Evolutionary conservation across 129 eudicot species (phyloP), one percentile per base, ranked within the genome.

Genomic region (Glebionis coronaria): DNA sequence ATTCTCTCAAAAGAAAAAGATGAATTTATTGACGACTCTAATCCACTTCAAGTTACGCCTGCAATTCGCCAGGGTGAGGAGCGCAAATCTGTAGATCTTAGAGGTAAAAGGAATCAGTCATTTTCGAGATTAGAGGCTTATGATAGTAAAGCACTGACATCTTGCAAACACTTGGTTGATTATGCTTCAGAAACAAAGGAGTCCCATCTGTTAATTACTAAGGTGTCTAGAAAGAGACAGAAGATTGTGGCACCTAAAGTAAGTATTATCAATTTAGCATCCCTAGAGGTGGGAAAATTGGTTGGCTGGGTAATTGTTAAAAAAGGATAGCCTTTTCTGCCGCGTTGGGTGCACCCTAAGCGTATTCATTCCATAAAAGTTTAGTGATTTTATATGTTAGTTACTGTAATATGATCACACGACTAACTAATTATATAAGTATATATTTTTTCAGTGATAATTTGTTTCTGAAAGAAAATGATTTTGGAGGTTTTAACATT

Each of bases 161-260:
- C 69, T 23, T 87, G 74, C 61, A 82, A 80, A 80, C 69, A 50
- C 53, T 74, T 68, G 51, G 76, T 67, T 71, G 61, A 44, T 53
- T 80, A 83, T 63, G 66, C 65, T 66, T 74, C 78, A 61, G 95
- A 85, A 67, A 65, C 67, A 14, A 77, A 67, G 79, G 94, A 83
- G 55, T 46, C 72, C 44, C 81, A 70, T 69, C 90, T 77, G 50
- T 59, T 84, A 44, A 65, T 42, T 66, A 46, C 85, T 20, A 85
- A 82, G 59, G 69, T 58, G 15, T 38, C 81, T 38, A 89, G 84
- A 60, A 93, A 73, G 66, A 89, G 87, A 61, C 92, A 72, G 59
- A 93, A 82, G 75, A 67, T 72, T 21, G 21, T 67, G 54, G 80
- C 81, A 62, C 81, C 85, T 57, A 92, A 82, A 73, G 98, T 86